A percentile compares a stretch with the other conserved stretches of the same genome.
These are phyloP conservation scores for Zygosaccharomyces rouxii DNA, from an alignment of 805 yeast species.

Conservation along the genomic window DNA sequence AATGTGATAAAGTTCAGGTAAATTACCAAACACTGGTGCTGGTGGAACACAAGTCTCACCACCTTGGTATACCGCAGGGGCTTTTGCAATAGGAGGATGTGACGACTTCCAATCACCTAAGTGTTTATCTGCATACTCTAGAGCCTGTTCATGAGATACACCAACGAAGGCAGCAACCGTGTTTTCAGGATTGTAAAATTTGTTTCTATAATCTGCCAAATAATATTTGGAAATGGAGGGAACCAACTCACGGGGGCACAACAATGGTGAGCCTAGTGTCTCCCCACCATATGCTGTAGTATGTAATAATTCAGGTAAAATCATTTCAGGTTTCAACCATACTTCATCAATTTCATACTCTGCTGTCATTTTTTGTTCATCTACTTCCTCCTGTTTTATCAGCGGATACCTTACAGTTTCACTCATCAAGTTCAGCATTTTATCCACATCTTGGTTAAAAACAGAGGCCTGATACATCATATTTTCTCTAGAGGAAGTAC, in stretches of 20 bases:
- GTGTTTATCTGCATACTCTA: slow-evolving; percentile 54
- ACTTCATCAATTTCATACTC: slow-evolving; percentile 80
- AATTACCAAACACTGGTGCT: slow-evolving; percentile 53
- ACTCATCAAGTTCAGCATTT: slow-evolving; percentile 69
- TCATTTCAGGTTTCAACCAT: slow-evolving; percentile 74
- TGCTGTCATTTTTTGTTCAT: slow-evolving; percentile 68
- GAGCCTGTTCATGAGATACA: slow-evolving; percentile 64
- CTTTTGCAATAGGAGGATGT: slow-evolving; percentile 28
- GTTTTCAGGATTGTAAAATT: slow-evolving; percentile 72
- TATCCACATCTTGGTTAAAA: slow-evolving; percentile 76
- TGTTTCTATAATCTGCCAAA: slow-evolving; percentile 55
- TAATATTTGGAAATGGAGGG: slow-evolving; percentile 49
- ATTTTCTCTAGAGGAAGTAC: slow-evolving; percentile 87
- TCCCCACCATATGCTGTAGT: slow-evolving; percentile 67
- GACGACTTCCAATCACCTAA: slow-evolving; percentile 56
- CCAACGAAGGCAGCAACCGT: slow-evolving; percentile 87
- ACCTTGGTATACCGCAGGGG: slow-evolving; percentile 52
- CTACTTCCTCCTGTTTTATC: slow-evolving; percentile 63
- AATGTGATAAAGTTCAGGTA: slow-evolving; percentile 79
- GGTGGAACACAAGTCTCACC: slow-evolving; percentile 54
- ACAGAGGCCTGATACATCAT: slow-evolving; percentile 93
- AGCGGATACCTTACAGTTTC: slow-evolving; percentile 75
- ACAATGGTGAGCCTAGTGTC: slow-evolving; percentile 80
- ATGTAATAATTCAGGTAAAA: slow-evolving; percentile 87
- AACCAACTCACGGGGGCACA: slow-evolving; percentile 71